Base-by-base conservation (phyloP, 2,329 filamentous ascomycete genomes). In the Drechslerella dactyloides region DNA sequence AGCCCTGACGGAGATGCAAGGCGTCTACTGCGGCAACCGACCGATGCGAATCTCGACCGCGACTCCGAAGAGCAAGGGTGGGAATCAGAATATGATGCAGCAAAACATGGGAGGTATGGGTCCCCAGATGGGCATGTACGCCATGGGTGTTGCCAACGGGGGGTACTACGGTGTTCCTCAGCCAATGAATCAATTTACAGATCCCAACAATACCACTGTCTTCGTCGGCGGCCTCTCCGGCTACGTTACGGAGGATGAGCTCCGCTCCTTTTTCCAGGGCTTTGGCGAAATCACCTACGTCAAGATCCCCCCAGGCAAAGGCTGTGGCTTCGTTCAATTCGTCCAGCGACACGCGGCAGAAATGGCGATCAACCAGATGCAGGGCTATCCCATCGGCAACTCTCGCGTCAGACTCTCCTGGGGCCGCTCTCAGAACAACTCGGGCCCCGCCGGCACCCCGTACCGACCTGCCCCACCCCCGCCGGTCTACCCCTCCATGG, bases 291-390 rank as follows among this genome's bases (percentile, higher is more conserved):
- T 99, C 79, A 99, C 94, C 77, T 99, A 99, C 80, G 94, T 99
- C 83, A 99, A 99, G 88, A 99, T 99, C 69, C 94, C 94, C 60
- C 93, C 94, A 75, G 94, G 94, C 83, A 99, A 99, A 86, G 94
- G 94, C 76, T 99, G 94, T 79, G 94, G 94, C 68, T 99, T 99
- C 79, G 94, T 99, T 69, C 94, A 99, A 82, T 99, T 99, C 77
- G 94, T 99, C 65, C 94, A 99, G 83, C 92, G 94, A 76, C 94
- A 99, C 78, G 94, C 94, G 59, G 94, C 94, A 13, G 94, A 99
- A 83, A 99, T 99, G 94, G 94, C 94, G 76, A 99, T 99, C 86
- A 99, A 99, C 83, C 94, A 99, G 83, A 99, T 99, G 94, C 94
- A 99, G 82, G 94, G 94, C 73, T 99, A 99, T 80, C 94, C 94